Base-by-base conservation (phyloP, 176 grass and related monocot genomes). In the Aegilops sharonensis region DNA sequence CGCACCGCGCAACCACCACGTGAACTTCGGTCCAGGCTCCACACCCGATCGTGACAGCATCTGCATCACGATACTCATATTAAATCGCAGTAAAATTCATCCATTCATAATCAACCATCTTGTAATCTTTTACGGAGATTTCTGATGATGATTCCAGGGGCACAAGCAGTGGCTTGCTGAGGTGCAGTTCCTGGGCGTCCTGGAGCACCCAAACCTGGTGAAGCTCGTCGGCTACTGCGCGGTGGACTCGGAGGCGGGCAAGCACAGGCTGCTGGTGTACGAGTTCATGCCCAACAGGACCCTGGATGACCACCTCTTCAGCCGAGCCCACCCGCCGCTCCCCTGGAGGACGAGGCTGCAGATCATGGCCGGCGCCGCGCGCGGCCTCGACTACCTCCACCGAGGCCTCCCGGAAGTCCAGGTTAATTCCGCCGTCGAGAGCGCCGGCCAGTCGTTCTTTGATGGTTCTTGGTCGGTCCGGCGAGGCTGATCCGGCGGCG, bases 271-370 rank as follows among this genome's bases (percentile, higher is more conserved):
- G 65, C 78, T 98, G 64, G 92, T 98, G 6, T 98, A 98, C 50
- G 97, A 98, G 67, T 95, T 95, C 81, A 92, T 98, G 93, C 90
- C 97, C 30, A 95, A 95, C 84, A 95, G 91, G 88, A 92, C 76
- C 48, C 64, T 98, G 36, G 97, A 98, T 15, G 92, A 98, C 15
- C 97, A 98, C 72, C 84, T 98, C 57, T 98, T 98, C 87, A 92
- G 80, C 85, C 90, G 89, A 52, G 88, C 73, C 0, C 81, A 89
- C 79, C 93, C 89, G 43, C 82, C 85, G 5, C 89, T 98, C 24
- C 82, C 89, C 0, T 95, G 95, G 95, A 82, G 92, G 48, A 34
- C 85, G 69, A 93, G 95, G 47, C 70, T 98, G 78, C 85, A 93
- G 85, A 86, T 98, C 74, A 87, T 91, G 87, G 81, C 89, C 9